Evolutionary conservation across 2,329 filamentous ascomycete species (phyloP).

Genomic region (Curvularia sp.): DNA sequence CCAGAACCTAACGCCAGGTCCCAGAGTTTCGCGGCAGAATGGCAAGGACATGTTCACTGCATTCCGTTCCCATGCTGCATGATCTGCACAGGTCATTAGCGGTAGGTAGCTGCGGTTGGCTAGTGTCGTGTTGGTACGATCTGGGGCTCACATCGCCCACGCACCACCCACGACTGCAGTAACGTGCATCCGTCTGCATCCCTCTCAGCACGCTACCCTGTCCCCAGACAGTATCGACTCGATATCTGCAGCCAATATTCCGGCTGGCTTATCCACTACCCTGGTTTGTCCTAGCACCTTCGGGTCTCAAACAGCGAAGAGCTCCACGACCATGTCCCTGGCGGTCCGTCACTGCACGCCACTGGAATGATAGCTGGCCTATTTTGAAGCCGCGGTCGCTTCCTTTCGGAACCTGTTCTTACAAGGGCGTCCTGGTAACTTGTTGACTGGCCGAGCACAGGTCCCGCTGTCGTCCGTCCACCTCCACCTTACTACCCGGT

Average conservation of each 20-base stretch:
- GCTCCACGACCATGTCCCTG: constrained; percentile 49
- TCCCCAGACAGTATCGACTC: constrained; percentile 33
- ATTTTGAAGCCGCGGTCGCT: constrained; percentile 30
- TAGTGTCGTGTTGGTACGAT: constrained; percentile 34
- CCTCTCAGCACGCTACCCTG: constrained; percentile 41
- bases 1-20: constrained; percentile 45
- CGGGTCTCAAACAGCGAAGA: constrained; percentile 48
- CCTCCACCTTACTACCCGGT: constrained; percentile 36
- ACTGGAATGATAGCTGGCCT: constrained; percentile 34
- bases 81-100: constrained; percentile 47
- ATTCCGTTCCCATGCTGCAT: constrained; percentile 46
- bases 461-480: constrained; percentile 34
- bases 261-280: constrained; percentile 35
- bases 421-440: constrained; percentile 33
- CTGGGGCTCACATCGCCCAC: constrained; percentile 35
- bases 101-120: constrained; percentile 42
- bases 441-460: constrained; percentile 39
- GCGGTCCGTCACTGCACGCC: constrained; percentile 38
- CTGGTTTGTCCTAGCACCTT: constrained; percentile 34
- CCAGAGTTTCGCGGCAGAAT: constrained; percentile 43
- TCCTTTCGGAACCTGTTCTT: constrained; percentile 28
- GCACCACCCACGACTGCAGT: constrained; percentile 34
- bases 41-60: constrained; percentile 43
- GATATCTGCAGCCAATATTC: constrained; percentile 42
- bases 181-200: constrained; percentile 38